Conservation (phyloP, 768 basidiomycete genomes). For the Phaeotremella skinneri region DNA sequence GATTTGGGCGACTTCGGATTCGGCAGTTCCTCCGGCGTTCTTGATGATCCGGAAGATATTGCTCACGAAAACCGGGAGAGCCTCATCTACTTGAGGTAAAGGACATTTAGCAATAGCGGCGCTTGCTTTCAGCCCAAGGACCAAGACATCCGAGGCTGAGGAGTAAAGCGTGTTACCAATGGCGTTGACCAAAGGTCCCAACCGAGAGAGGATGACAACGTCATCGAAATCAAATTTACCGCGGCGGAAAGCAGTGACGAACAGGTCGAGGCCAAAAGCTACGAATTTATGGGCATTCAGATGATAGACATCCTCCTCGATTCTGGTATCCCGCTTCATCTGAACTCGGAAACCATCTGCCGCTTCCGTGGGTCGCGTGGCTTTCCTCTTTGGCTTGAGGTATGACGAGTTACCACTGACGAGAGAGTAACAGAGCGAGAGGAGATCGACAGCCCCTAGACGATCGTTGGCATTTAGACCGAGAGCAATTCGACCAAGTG, state of each 20-base stretch:
- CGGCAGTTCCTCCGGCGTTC: conserved; percentile 71
- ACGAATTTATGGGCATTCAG: conserved; percentile 91
- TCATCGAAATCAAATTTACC: conserved; percentile 83
- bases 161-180: conserved; percentile 93
- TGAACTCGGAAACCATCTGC: conserved; percentile 71
- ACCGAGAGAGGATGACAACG: conserved; percentile 66
- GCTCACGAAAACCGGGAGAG: conserved; percentile 75
- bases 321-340: conserved; percentile 63
- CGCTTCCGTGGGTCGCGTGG: conserved; percentile 49
- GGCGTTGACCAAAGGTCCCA: conserved; percentile 79
- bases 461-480: conserved; percentile 81
- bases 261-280: conserved; percentile 84
- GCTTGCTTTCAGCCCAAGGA: conserved; percentile 72
- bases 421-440: conserved; percentile 81
- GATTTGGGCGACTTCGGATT: conserved; percentile 83
- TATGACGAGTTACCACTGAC: conserved; percentile 88
- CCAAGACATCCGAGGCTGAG: conserved; percentile 68
- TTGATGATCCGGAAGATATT: conserved; percentile 81
- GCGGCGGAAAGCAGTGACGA: conserved; percentile 80
- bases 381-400: conserved; percentile 61
- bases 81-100: conserved; percentile 67
- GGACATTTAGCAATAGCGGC: conserved; percentile 82
- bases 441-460: conserved; percentile 66
- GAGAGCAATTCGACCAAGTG: conserved; percentile 72
- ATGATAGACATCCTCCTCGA: conserved; percentile 67